Evolutionary conservation across 1,139 yeast genomes (phyloP), one percentile per base, ranked within the genome.

Genomic region (Cylindricascospora bacillispora): DNA sequence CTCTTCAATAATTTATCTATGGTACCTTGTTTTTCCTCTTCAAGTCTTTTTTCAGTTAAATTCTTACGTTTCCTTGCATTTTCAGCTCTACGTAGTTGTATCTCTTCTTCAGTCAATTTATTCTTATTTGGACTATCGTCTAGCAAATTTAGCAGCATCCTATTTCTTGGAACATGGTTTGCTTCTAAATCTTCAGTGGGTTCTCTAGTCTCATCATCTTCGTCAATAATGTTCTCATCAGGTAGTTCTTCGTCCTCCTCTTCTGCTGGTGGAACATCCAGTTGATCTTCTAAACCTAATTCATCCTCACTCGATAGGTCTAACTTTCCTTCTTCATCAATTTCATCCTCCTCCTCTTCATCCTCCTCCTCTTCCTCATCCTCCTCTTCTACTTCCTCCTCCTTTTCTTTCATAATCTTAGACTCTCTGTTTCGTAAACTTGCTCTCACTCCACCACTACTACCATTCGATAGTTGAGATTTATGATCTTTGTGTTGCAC

Each of bases 21-120:
- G 0, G 95, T 86, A 41, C 85, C 95, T 45, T 77, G 71, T 53
- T 89, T 89, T 54, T 89, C 98, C 53, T 83, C 95, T 48, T 85
- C 97, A 24, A 82, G 60, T 39, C 79, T 73, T 57, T 79, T 77
- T 45, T 77, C 86, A 41, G 79, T 77, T 47, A 85, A 68, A 48
- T 89, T 89, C 52, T 80, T 80, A 40, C 98, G 67, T 52, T 86
- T 72, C 43, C 98, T 69, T 0, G 95, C 89, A 47, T 73, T 76
- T 49, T 89, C 98, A 1, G 93, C 86, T 39, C 85, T 74, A 25
- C 85, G 67, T 35, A 83, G 57, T 22, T 82, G 82, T 24, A 74
- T 67, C 54, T 86, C 93, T 50, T 89, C 95, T 35, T 77, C 95
- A 0, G 93, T 77, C 34, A 81, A 66, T 21, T 33, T 39, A 27